Conservation (phyloP, 2,329 filamentous ascomycete species). For the Paecilomyces sp. region DNA sequence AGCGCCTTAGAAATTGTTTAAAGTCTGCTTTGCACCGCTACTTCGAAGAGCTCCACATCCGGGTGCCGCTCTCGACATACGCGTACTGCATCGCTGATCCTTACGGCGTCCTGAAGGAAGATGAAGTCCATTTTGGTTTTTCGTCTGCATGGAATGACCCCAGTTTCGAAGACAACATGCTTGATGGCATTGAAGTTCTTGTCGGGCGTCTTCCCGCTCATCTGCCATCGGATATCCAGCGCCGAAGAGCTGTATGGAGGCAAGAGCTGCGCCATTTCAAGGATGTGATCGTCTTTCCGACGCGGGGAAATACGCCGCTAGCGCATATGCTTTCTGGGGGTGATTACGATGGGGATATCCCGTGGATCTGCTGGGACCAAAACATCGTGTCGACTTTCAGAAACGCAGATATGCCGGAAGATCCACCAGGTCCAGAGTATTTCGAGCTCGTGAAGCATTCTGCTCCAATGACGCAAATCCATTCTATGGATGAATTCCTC, state of each 20-base stretch:
- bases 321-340: constrained; percentile 57
- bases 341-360: constrained; percentile 57
- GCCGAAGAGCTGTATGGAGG: constrained; percentile 41
- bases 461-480: constrained; percentile 33
- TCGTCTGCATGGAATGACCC: constrained; percentile 38
- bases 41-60: constrained; percentile 42
- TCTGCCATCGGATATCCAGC: constrained; percentile 54
- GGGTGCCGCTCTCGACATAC: constrained; percentile 45
- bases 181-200: constrained; percentile 46
- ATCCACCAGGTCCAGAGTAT: constrained; percentile 26
- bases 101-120: constrained; percentile 41
- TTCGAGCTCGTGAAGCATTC: constrained; percentile 44
- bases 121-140: constrained; percentile 51
- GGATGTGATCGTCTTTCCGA: constrained; percentile 53
- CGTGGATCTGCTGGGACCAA: constrained; percentile 56
- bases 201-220: constrained; percentile 53
- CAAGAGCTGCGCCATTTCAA: constrained; percentile 47
- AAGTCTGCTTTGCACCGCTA: constrained; percentile 32
- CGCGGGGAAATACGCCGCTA: constrained; percentile 44
- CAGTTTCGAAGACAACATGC: constrained; percentile 33
- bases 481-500: constrained; percentile 34
- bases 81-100: constrained; percentile 54
- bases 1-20: constrained; percentile 32
- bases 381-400: constrained; percentile 44
- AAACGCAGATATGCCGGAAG: constrained; percentile 43